phyloP scores from a whole-genome alignment of 768 basidiomycete species.

The Polyporus arcularius region DNA sequence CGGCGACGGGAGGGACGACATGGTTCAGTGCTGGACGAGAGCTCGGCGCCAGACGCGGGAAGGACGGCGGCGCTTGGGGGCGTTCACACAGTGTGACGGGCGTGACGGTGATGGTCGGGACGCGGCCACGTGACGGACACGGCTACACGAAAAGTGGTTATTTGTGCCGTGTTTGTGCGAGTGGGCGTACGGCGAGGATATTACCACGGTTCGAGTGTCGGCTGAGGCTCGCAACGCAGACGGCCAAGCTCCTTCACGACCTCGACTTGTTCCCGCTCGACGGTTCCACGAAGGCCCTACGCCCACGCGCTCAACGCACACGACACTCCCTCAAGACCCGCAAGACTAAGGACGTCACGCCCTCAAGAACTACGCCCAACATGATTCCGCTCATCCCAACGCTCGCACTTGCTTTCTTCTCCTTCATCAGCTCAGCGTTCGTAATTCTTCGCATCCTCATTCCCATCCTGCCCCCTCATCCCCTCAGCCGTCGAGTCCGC shows the following conservation, averaged over 20 bases:
- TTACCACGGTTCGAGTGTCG: constrained; percentile 32
- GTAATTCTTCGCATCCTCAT: constrained; percentile 75
- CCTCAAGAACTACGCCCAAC: constrained; percentile 21
- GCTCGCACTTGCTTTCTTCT: constrained; percentile 66
- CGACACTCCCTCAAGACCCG: constrained; percentile 31
- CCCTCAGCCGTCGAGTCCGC: constrained; percentile 71
- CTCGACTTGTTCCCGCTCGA: constrained; percentile 34
- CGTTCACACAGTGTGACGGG: constrained; percentile 12
- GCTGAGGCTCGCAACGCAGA: constrained; percentile 2
- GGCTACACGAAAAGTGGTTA: constrained; percentile 3
- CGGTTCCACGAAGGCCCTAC: constrained; percentile 41
- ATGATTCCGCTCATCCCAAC: constrained; percentile 74
- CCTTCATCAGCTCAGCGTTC: constrained; percentile 73
- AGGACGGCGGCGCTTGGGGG: constrained; percentile 4
- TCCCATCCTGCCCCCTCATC: constrained; percentile 73
- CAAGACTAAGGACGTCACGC: constrained; percentile 21
- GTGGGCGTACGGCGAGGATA: constrained; percentile 30
- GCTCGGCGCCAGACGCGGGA: not conserved
- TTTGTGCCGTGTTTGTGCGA: constrained; percentile 25
- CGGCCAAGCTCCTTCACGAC: constrained; percentile 27
- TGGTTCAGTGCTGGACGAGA: constrained; percentile 16
- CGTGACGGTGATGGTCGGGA: not conserved
- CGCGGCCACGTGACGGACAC: constrained; percentile 19
- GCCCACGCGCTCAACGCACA: constrained; percentile 33
- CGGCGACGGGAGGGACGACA: constrained; percentile 38